Evolutionary conservation across 1,139 yeast genomes (phyloP), one percentile per base, ranked within the genome.

Genomic region (Meyerozyma sp.): DNA sequence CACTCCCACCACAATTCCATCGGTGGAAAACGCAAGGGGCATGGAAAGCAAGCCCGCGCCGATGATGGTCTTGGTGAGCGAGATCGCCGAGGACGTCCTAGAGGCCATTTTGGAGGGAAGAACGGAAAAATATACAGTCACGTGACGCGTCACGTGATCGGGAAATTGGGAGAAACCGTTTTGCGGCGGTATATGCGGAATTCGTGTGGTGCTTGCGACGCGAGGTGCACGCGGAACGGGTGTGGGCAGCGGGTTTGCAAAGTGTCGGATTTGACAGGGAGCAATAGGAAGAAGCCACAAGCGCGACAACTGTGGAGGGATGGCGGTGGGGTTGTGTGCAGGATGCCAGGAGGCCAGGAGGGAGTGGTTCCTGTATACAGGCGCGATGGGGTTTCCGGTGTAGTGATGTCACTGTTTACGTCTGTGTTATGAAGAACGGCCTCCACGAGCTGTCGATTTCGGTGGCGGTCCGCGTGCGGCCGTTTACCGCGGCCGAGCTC

Each of bases 31-130:
- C 0, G 97, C 95, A 56, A 78, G 84, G 1, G 98, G 98, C 71
- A 94, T 84, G 13, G 97, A 96, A 45, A 93, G 76, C 52, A 93
- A 77, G 0, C 98, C 98, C 0, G 98, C 96, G 3, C 98, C 96
- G 14, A 84, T 74, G 45, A 85, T 83, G 7, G 93, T 85, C 59
- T 85, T 85, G 45, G 81, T 70, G 44, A 86, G 67, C 53, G 82
- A 82, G 37, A 84, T 63, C 25, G 75, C 61, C 1, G 86, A 80
- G 2, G 85, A 81, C 5, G 66, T 52, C 26, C 37, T 10, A 10
- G 37, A 34, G 5, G 37, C 37, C 37, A 34, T 34, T 23, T 21
- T 8, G 18, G 18, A 16, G 18, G 3, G 18, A 16, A 16, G 18
- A 16, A 16, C 3, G 3, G 20, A 30, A 13, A 13, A n/a, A 30